A percentile compares a stretch with the other conserved stretches of the same genome.
phyloP scores from a whole-genome alignment of 495 filamentous ascomycete species.

The Recurvomyces mirabilis region DNA sequence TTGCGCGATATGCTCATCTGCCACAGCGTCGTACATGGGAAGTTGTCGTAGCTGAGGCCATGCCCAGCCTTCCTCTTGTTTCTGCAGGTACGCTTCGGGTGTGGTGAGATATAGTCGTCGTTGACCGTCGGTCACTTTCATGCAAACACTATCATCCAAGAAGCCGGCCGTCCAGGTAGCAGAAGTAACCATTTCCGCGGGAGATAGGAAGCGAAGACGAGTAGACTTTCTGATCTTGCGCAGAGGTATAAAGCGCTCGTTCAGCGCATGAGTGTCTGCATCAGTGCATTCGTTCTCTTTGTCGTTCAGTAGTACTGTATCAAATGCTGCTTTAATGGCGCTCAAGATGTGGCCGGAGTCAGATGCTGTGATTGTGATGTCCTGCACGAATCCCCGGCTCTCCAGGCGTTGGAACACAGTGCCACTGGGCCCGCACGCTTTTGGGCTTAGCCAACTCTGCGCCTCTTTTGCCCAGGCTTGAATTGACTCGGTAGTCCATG shows the following conservation, averaged over 20 bases:
- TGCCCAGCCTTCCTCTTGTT: slow-evolving; percentile 32
- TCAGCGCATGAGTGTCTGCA: slow-evolving; percentile 26
- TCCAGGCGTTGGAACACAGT: slow-evolving; percentile 49
- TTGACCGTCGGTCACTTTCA: slow-evolving; percentile 44
- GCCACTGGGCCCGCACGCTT: slow-evolving; percentile 45
- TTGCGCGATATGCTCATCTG: slow-evolving; percentile 33
- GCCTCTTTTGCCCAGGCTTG: slow-evolving; percentile 30
- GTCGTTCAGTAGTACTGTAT: slow-evolving; percentile 35
- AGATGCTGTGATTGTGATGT: slow-evolving; percentile 42
- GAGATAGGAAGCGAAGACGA: slow-evolving; percentile 50
- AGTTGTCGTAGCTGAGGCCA: slow-evolving; percentile 43
- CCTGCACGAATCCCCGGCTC: slow-evolving; percentile 55
- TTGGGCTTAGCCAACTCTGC: slow-evolving; percentile 45
- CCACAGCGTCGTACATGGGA: slow-evolving; percentile 9
- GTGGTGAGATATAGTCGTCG: slow-evolving; percentile 56
- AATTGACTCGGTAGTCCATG: slow-evolving; percentile 34
- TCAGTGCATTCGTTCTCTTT: not conserved
- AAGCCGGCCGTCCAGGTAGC: slow-evolving; percentile 58
- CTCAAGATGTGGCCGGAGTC: slow-evolving; percentile 50
- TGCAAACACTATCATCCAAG: slow-evolving; percentile 49
- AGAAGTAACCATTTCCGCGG: slow-evolving; percentile 54
- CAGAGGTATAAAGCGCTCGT: slow-evolving; percentile 52
- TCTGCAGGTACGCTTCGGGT: slow-evolving; percentile 52
- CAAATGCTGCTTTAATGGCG: slow-evolving; percentile 48
- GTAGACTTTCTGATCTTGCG: slow-evolving; percentile 60